Evolutionary conservation across 371 early-diverging fungal species (phyloP).

Genomic region (Lichtheimia ornata): DNA sequence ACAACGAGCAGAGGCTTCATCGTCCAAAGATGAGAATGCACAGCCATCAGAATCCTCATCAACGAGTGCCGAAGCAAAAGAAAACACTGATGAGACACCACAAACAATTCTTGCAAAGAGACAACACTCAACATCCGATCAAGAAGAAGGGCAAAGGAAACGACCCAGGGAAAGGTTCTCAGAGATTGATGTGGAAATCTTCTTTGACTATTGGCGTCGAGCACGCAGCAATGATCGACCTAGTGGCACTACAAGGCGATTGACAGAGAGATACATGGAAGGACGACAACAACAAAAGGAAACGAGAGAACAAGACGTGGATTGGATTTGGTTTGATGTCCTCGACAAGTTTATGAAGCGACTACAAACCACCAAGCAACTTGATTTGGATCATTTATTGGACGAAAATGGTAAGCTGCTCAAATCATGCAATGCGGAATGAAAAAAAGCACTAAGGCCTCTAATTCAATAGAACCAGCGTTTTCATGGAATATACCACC

Average conservation of each 20-base stretch:
- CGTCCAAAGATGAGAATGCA: no score
- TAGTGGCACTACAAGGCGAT: neutral
- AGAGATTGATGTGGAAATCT: neutral
- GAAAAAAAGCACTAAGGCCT: no score
- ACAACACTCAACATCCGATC: neutral
- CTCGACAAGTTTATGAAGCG: neutral
- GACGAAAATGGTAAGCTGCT: no score
- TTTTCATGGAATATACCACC: neutral
- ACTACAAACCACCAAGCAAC: no score
- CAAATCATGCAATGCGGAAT: no score
- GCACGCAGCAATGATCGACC: neutral
- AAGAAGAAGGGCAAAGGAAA: neutral
- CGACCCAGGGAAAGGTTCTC: neutral
- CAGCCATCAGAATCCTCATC: no score
- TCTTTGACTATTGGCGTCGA: neutral
- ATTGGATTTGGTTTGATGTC: conserved; percentile 3
- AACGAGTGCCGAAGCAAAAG: no score
- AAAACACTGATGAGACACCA: no score
- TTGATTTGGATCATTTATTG: no score
- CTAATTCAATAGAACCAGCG: no score
- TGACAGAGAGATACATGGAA: neutral
- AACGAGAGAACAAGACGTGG: neutral
- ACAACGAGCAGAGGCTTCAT: no score
- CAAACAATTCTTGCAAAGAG: no score
- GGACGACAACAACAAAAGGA: neutral